phyloP scores from a whole-genome alignment of 2,329 filamentous ascomycete species.

The Byssoonygena ceratinophila region DNA sequence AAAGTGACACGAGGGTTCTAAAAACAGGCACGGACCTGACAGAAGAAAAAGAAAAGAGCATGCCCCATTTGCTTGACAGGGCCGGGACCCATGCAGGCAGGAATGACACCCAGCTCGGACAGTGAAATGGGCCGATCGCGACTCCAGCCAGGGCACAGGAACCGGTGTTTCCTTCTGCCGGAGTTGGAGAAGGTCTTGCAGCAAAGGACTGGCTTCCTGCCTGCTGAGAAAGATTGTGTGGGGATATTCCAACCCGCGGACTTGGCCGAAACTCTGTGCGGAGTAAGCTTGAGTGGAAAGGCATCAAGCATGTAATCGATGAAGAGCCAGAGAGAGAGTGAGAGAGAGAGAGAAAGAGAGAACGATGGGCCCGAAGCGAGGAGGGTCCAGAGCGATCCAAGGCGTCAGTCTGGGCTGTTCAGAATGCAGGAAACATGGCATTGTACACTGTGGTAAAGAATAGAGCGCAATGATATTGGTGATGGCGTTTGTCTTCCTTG shows the following conservation, averaged over 20 bases:
- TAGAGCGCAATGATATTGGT: background rate
- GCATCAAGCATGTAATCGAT: background rate
- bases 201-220: background rate
- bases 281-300: background rate
- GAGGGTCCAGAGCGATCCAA: slow-evolving; percentile 2
- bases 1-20: background rate
- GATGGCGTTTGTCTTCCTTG: slow-evolving; percentile 3
- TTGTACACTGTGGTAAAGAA: background rate
- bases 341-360: background rate
- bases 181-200: background rate
- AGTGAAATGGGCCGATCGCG: background rate
- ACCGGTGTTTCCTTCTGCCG: background rate
- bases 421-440: background rate
- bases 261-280: slow-evolving; percentile 9
- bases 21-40: background rate
- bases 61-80: background rate
- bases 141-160: background rate
- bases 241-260: background rate
- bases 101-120: background rate
- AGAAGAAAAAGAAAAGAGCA: background rate
- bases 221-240: background rate
- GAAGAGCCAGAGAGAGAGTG: background rate
- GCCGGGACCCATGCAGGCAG: background rate
- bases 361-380: background rate
- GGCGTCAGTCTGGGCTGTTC: background rate